Evolutionary conservation across 2,329 filamentous ascomycete species (phyloP).

Genomic region (Phoma sp.): DNA sequence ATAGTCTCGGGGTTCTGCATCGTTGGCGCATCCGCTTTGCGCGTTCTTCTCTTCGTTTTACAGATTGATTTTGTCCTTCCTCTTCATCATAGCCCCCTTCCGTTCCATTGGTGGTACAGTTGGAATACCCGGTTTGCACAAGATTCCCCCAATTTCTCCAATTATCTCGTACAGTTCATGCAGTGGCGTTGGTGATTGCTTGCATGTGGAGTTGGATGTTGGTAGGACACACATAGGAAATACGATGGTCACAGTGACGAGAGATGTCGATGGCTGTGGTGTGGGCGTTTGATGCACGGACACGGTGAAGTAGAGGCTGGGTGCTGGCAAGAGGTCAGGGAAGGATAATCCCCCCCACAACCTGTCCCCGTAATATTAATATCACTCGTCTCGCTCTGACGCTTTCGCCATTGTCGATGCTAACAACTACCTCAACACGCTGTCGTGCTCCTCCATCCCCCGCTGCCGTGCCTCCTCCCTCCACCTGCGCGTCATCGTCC

Average conservation of each 20-base stretch:
- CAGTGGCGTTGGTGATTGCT: slow-evolving; percentile 19
- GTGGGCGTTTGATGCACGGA: slow-evolving; percentile 5
- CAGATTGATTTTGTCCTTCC: slow-evolving; percentile 19
- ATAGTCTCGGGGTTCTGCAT: slow-evolving; percentile 29
- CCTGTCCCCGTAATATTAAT: slow-evolving; percentile 38
- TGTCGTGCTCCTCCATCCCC: background rate
- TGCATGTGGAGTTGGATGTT: slow-evolving; percentile 25
- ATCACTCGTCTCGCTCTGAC: slow-evolving; percentile 15
- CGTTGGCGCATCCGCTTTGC: slow-evolving; percentile 20
- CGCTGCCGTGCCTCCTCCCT: no score
- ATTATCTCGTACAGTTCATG: slow-evolving; percentile 21
- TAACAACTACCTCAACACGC: background rate
- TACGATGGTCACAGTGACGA: slow-evolving; percentile 8
- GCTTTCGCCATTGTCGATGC: background rate
- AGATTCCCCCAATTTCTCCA: slow-evolving; percentile 33
- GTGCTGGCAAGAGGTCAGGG: slow-evolving; percentile 17
- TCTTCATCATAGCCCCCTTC: slow-evolving; percentile 20
- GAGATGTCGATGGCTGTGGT: slow-evolving; percentile 13
- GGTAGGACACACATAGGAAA: slow-evolving; percentile 19
- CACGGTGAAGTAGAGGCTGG: slow-evolving; percentile 13
- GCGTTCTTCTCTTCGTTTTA: slow-evolving; percentile 20
- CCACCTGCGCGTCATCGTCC: background rate
- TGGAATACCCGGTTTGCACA: slow-evolving; percentile 28
- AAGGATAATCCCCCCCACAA: slow-evolving; percentile 3
- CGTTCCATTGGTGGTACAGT: slow-evolving; percentile 23